These are phyloP conservation scores for Mortierella sp. DNA, from an alignment of 371 early-diverging fungal species.

Conservation along the genomic window DNA sequence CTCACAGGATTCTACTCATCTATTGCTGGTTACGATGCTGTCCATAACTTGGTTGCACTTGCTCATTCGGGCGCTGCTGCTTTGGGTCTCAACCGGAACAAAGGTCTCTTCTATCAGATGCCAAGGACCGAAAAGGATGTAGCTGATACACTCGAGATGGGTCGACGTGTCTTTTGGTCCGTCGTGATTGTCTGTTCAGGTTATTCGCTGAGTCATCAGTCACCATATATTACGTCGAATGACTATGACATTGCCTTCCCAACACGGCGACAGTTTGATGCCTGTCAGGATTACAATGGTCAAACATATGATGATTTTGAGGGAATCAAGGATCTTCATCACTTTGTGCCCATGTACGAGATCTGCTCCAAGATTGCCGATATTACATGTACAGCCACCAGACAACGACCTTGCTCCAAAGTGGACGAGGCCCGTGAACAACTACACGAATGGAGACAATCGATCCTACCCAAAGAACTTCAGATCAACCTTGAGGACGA, in stretches of 20 bases:
- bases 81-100: constrained; percentile 27
- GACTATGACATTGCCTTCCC: constrained; percentile 50
- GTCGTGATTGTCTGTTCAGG: constrained; percentile 48
- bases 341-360: constrained; percentile 50
- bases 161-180: constrained; percentile 44
- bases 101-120: constrained; percentile 44
- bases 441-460: constrained; percentile 39
- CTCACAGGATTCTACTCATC: constrained; percentile 48
- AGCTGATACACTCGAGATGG: constrained; percentile 30
- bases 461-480: constrained; percentile 23
- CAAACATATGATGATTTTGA: constrained; percentile 37
- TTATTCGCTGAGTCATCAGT: constrained; percentile 45
- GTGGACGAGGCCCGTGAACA: constrained; percentile 39
- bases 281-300: constrained; percentile 18
- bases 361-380: constrained; percentile 41
- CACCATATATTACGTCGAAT: constrained; percentile 47
- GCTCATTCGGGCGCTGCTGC: constrained; percentile 36
- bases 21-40: constrained; percentile 36
- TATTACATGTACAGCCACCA: constrained; percentile 44
- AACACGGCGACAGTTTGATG: constrained; percentile 14
- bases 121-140: constrained; percentile 13
- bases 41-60: constrained; percentile 48
- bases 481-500: constrained; percentile 32
- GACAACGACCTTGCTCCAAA: constrained; percentile 33
- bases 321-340: constrained; percentile 35